Evolutionary conservation across 768 basidiomycete genomes (phyloP), one percentile per base, ranked within the genome.

Genomic region (Lentinula sp.): DNA sequence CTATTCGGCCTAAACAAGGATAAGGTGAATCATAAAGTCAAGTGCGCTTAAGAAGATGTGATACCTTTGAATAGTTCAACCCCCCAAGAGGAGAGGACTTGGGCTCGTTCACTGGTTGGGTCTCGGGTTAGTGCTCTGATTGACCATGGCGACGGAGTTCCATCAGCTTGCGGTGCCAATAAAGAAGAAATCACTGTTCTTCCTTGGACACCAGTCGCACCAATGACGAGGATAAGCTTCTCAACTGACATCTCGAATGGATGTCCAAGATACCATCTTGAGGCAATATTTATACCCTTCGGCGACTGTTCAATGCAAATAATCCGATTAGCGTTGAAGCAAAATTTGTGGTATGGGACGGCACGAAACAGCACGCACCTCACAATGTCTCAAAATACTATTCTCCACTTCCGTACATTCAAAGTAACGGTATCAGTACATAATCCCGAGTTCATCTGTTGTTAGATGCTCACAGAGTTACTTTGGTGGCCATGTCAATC

Each of bases 171-270:
- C 18, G 72, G 70, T 36, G 69, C 70, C 23, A 80, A 71, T 28
- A 79, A 69, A 33, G 70, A 71, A 57, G 75, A 69, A 42, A 78
- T 72, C 50, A 79, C 76, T 35, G 70, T 69, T 61, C 72, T 66
- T 15, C 79, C 79, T 61, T 81, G 79, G 1, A 77, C 77, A 60
- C 79, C 79, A 41, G 79, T 80, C 10, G 75, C 79, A 49, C 79
- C 79, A 36, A 81, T 74, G 49, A 80, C 77, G 46, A 79, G 72
- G 61, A 81, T 77, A 57, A 76, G 66, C 65, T 78, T 79, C 33
- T 59, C 49, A 0, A 3, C 23, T 43, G 55, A 33, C 46, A 48
- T 48, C 2, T 23, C 23, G 23, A 43, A 43, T 6, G 42, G 42
- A 43, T 43, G 42, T 43, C 6, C 16, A 43, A n/a, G 4, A 43